phyloP scores from a whole-genome alignment of 2,329 filamentous ascomycete species.

The Pseudonectria buxi region DNA sequence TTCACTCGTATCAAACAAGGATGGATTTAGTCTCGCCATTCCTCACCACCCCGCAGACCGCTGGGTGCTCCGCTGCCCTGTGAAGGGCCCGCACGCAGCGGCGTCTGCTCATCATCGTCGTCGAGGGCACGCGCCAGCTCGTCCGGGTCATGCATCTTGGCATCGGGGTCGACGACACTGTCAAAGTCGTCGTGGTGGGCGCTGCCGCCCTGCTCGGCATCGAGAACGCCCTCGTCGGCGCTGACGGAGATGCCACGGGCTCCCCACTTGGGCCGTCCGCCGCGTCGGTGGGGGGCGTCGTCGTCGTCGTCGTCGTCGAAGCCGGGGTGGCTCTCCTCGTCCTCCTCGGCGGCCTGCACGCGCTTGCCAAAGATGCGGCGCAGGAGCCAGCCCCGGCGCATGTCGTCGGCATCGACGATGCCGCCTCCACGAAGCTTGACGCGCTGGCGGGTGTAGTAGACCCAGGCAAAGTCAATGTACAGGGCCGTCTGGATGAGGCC shows the following conservation, averaged over 20 bases:
- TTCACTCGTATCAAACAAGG: background rate
- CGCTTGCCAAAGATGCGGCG: constrained; percentile 65
- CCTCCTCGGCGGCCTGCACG: constrained; percentile 45
- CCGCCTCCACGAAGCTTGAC: constrained; percentile 86
- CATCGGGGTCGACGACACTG: constrained; percentile 50
- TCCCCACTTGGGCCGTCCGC: constrained; percentile 51
- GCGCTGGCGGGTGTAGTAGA: constrained; percentile 87
- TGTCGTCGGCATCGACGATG: constrained; percentile 83
- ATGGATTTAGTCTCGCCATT: constrained; percentile 35
- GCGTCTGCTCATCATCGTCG: constrained; percentile 43
- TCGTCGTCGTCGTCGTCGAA: constrained; percentile 31
- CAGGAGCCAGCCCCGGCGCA: constrained; percentile 78
- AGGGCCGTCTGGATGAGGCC: constrained; percentile 83
- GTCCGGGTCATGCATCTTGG: constrained; percentile 60
- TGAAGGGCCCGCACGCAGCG: constrained; percentile 21
- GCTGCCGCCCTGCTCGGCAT: constrained; percentile 40
- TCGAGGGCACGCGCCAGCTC: constrained; percentile 55
- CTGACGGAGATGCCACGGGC: constrained; percentile 59
- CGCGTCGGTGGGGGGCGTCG: constrained; percentile 19
- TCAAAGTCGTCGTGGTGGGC: constrained; percentile 40
- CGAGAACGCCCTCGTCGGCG: constrained; percentile 55
- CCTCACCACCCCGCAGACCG: constrained; percentile 39
- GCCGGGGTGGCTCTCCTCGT: constrained; percentile 53
- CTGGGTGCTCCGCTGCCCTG: constrained; percentile 25
- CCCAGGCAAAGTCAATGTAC: constrained; percentile 93